phyloP scores from a whole-genome alignment of 1,139 yeast species.

The Taphrina pruni region DNA sequence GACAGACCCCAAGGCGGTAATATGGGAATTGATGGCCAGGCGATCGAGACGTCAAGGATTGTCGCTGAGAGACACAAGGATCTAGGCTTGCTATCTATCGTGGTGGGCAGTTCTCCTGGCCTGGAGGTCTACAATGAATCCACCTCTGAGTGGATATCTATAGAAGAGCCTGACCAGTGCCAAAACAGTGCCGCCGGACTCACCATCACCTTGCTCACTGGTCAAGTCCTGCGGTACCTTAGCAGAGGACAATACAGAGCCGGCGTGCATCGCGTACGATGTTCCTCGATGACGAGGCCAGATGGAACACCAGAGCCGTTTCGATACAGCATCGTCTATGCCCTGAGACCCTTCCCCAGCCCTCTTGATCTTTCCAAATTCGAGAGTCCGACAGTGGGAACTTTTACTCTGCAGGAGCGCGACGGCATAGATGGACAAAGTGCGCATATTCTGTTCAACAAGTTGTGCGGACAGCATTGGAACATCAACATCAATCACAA shows the following conservation, averaged over 20 bases:
- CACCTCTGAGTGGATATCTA: constrained; percentile 16
- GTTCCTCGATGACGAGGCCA: not conserved
- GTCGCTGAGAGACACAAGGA: constrained; percentile 28
- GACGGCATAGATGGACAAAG: constrained; percentile 16
- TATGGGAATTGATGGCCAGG: not conserved
- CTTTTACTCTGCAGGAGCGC: constrained; percentile 7
- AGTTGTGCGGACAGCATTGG: constrained; percentile 16
- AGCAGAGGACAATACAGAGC: constrained; percentile 19
- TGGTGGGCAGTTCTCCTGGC: constrained; percentile 28
- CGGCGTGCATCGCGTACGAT: constrained; percentile 21
- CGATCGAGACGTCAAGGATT: not conserved
- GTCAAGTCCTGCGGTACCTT: constrained; percentile 11
- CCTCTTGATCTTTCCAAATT: not conserved
- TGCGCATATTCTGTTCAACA: constrained; percentile 10
- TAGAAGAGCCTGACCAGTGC: not conserved
- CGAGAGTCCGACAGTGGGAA: constrained; percentile 1
- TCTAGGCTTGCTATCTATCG: constrained; percentile 21
- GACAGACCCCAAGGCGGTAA: constrained; percentile 11
- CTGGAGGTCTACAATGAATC: constrained; percentile 21
- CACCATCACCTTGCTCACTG: constrained; percentile 8
- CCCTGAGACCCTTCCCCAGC: constrained; percentile 12
- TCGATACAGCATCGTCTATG: constrained; percentile 22
- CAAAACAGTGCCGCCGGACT: not conserved
- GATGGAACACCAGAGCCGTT: constrained; percentile 14
- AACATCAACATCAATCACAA: constrained; percentile 16